These are phyloP conservation scores for Phytophthora crassamura DNA, from an alignment of 352 stramenopile genomes.

Conservation along the genomic window DNA sequence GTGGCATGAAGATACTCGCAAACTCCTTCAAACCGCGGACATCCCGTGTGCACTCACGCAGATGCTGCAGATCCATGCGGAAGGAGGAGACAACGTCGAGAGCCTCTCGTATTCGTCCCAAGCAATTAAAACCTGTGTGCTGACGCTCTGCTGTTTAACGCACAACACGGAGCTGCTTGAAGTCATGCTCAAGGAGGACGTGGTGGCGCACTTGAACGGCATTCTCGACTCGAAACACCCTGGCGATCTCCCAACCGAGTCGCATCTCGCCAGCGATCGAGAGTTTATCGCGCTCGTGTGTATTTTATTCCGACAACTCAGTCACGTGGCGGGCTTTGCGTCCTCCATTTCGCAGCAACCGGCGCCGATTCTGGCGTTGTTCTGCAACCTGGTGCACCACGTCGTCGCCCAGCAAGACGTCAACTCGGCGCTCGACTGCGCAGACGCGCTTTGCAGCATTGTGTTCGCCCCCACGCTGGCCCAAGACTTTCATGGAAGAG, in stretches of 20 bases:
- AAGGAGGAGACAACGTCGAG: not conserved
- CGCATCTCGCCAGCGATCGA: slow-evolving; percentile 23
- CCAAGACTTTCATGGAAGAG: slow-evolving; percentile 1
- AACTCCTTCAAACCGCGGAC: slow-evolving; percentile 34
- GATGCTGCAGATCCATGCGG: slow-evolving; percentile 39
- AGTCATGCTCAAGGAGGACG: slow-evolving; percentile 54
- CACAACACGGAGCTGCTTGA: slow-evolving; percentile 45
- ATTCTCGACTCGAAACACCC: slow-evolving; percentile 27
- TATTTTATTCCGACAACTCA: slow-evolving; percentile 68
- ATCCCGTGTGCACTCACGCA: slow-evolving; percentile 45
- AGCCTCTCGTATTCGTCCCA: slow-evolving; percentile 27
- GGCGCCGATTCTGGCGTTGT: slow-evolving; percentile 45
- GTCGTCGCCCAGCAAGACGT: slow-evolving; percentile 37
- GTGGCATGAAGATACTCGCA: slow-evolving; percentile 67
- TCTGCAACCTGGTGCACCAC: slow-evolving; percentile 50
- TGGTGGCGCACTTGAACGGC: slow-evolving; percentile 49
- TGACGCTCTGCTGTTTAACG: slow-evolving; percentile 69
- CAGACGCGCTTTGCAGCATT: slow-evolving; percentile 67
- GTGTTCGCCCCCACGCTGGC: slow-evolving; percentile 37
- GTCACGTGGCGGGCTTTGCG: slow-evolving; percentile 40
- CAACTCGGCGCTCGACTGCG: slow-evolving; percentile 63
- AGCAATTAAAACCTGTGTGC: slow-evolving; percentile 53
- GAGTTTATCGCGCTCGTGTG: slow-evolving; percentile 59
- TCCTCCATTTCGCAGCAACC: slow-evolving; percentile 10
- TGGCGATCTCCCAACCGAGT: not conserved